Conservation (phyloP, 2,329 filamentous ascomycete genomes). For the Rugonectria rugulosa region DNA sequence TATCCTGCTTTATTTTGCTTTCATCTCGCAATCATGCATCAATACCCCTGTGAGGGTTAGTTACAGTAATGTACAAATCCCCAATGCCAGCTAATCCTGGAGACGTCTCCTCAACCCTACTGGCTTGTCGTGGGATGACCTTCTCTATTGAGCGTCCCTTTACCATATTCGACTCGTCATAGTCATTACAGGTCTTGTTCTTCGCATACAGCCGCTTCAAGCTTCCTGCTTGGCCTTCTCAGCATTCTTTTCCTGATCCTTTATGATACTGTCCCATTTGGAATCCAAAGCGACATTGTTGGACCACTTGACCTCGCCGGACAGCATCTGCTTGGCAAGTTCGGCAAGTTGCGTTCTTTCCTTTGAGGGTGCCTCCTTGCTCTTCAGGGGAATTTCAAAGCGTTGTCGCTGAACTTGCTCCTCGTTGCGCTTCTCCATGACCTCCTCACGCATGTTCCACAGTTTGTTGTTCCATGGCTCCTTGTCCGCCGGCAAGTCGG, state of each 20-base stretch:
- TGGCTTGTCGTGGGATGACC: slow-evolving; percentile 24
- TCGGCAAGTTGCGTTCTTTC: slow-evolving; percentile 62
- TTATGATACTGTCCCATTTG: slow-evolving; percentile 52
- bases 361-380: slow-evolving; percentile 51
- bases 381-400: slow-evolving; percentile 48
- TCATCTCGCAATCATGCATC: slow-evolving; percentile 31
- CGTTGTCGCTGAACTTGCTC: slow-evolving; percentile 43
- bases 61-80: slow-evolving; percentile 45
- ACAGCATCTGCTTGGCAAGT: slow-evolving; percentile 69
- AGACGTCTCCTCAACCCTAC: slow-evolving; percentile 21
- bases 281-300: slow-evolving; percentile 55
- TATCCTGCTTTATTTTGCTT: slow-evolving; percentile 32
- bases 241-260: slow-evolving; percentile 28
- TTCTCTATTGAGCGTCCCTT: slow-evolving; percentile 33
- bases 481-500: slow-evolving; percentile 69
- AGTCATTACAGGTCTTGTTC: slow-evolving; percentile 10
- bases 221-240: slow-evolving; percentile 35
- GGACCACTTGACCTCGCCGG: slow-evolving; percentile 68
- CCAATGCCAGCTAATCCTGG: slow-evolving; percentile 40
- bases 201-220: slow-evolving; percentile 10
- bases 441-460: slow-evolving; percentile 60
- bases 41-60: slow-evolving; percentile 29
- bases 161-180: slow-evolving; percentile 14
- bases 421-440: slow-evolving; percentile 51
- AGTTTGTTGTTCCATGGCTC: slow-evolving; percentile 70